phyloP scores from a whole-genome alignment of 2,329 filamentous ascomycete species.

The Harringtonia lauricola region DNA sequence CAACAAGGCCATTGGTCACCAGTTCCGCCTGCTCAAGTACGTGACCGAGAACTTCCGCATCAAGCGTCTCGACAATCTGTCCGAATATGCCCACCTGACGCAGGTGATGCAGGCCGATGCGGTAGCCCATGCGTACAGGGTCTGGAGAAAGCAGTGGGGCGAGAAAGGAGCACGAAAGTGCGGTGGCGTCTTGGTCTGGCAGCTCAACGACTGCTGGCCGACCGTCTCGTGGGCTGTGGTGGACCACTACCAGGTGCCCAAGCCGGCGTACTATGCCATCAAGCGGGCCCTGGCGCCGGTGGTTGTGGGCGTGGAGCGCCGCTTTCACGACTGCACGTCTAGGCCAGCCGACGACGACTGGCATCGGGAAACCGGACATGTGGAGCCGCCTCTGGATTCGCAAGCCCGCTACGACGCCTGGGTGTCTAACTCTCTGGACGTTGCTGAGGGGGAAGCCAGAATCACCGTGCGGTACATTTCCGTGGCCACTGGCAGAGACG shows the following conservation, averaged over 20 bases:
- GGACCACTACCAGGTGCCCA: constrained; percentile 52
- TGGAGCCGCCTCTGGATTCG: too few species aligned
- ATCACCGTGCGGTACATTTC: too few species aligned
- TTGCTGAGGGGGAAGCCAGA: too few species aligned
- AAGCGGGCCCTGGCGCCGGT: constrained; percentile 47
- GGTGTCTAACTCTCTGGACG: too few species aligned
- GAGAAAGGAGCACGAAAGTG: constrained; percentile 30
- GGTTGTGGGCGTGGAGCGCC: constrained; percentile 42
- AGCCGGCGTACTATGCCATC: constrained; percentile 40
- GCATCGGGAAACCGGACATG: too few species aligned
- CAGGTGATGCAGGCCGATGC: constrained; percentile 41
- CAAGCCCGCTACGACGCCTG: too few species aligned
- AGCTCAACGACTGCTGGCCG: constrained; percentile 62
- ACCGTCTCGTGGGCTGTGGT: constrained; percentile 55
- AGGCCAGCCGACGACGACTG: too few species aligned
- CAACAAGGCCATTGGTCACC: constrained; percentile 68
- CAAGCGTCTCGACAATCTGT: constrained; percentile 17
- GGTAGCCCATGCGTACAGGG: constrained; percentile 32
- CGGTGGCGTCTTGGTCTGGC: constrained; percentile 56
- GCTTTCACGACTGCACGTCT: too few species aligned
- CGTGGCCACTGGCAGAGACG: too few species aligned
- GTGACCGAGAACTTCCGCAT: constrained; percentile 60
- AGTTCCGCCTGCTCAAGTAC: constrained; percentile 60
- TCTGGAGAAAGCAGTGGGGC: constrained; percentile 50
- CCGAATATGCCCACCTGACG: constrained; percentile 39